A percentile compares a stretch with the other conserved stretches of the same genome.
These are phyloP conservation scores for Xylariales sp. DNA, from an alignment of 2,329 filamentous ascomycete genomes.

Conservation along the genomic window DNA sequence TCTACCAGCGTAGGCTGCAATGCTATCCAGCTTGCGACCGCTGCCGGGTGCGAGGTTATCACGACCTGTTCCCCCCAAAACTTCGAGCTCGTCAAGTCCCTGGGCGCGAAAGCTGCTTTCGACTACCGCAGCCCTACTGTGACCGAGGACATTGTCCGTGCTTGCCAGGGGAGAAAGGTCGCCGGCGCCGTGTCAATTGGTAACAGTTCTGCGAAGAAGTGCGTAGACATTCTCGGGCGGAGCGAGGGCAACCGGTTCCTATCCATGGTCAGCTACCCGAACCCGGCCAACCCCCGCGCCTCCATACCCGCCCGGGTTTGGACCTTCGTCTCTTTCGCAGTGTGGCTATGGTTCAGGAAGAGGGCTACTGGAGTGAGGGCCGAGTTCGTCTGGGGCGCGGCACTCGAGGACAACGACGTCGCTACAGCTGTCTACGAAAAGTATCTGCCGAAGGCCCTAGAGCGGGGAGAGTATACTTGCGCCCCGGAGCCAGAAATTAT, in stretches of 20 bases:
- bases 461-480: neutral
- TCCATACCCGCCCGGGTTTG: neutral
- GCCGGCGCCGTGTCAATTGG: constrained; percentile 8
- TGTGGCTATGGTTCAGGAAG: neutral
- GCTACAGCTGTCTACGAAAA: neutral
- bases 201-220: neutral
- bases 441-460: neutral
- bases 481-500: neutral
- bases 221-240: constrained; percentile 7
- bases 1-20: constrained; percentile 38
- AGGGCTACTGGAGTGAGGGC: neutral
- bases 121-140: neutral
- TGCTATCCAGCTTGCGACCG: constrained; percentile 37
- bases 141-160: neutral
- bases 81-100: constrained; percentile 5
- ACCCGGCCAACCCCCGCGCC: neutral
- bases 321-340: neutral
- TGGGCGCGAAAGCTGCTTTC: constrained; percentile 1
- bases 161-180: neutral
- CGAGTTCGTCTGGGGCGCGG: constrained; percentile 3
- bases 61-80: constrained; percentile 26
- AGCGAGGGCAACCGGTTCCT: neutral
- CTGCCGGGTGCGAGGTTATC: constrained; percentile 38
- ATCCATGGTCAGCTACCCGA: constrained; percentile 1
- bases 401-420: neutral